Evolutionary conservation across 345 rosid genomes (phyloP), one percentile per base, ranked within the genome.

Genomic region (Gossypium longicalyx): DNA sequence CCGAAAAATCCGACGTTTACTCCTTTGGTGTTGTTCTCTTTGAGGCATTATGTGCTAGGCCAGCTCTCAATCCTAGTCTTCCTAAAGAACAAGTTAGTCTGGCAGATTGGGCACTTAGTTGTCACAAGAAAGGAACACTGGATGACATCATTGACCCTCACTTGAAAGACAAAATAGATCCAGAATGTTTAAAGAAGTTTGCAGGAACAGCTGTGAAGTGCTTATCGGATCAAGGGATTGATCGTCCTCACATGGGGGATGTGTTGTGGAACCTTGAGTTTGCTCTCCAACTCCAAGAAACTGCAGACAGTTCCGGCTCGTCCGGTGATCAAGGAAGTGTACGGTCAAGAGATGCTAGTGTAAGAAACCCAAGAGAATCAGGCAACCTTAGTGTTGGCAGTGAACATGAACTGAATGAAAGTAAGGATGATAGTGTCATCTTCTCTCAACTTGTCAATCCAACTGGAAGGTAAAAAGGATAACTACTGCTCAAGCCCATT

Each of bases 21-120:
- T 93, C 98, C 4, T 95, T 95, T 10, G 99, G 97, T 38, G 97
- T 95, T 12, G 97, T 95, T 48, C 84, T 93, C 0, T 93, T 93
- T 53, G 99, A 95, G 78, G 88, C 78, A 16, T 69, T 91, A 47
- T 93, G 93, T n/a, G 93, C 90, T 27, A 86, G 97, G 22, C 93
- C 98, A 5, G 97, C 94, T 0, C 72, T 93, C n/a, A 87, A 90
- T 74, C 90, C 93, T 2, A 88, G 71, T 79, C 88, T 95, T 25
- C 86, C 97, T 0, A 87, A 90, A 57, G 93, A 93, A 64, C 97
- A 95, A 80, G 93, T 91, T 8, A 90, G 97, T 76, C 92, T 95
- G 5, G 97, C 90, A 7, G 97, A 95, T 64, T 95, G 97, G 98
- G 96, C 98, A 0, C 74, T 78, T 58, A 71, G 78, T 0, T 90